Evolutionary conservation across 345 rosid genomes (phyloP).

Genomic region (Murraya koenigii): DNA sequence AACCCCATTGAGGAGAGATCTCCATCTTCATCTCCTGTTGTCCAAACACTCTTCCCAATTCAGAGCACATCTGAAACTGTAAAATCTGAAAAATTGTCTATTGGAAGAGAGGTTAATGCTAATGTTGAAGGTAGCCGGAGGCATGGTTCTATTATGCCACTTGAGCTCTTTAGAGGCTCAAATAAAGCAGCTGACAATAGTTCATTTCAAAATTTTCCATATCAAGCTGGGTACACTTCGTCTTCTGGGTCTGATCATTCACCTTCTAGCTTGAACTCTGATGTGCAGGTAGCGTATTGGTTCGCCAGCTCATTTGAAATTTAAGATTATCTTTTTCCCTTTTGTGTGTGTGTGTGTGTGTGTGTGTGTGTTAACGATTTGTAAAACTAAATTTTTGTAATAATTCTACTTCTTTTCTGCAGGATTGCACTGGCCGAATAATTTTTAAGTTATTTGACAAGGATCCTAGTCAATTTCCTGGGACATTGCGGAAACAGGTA

Average conservation of each 20-base stretch:
- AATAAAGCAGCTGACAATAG: conserved; percentile 41
- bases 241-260: conserved; percentile 94
- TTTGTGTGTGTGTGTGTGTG: neutral
- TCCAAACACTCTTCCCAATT: conserved; percentile 74
- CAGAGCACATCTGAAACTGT: conserved; percentile 52
- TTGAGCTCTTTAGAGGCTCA: conserved; percentile 69
- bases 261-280: conserved; percentile 74
- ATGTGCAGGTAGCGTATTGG: conserved; percentile 54
- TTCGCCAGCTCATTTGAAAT: neutral
- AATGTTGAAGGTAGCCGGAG: conserved; percentile 42
- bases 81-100: conserved; percentile 47
- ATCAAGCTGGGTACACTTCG: conserved; percentile 67
- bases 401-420: conserved; percentile 17
- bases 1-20: conserved; percentile 74
- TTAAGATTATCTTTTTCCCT: neutral
- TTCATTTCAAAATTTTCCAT: conserved; percentile 47
- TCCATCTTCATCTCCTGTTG: conserved; percentile 76
- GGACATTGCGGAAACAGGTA: conserved; percentile 63
- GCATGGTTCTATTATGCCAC: conserved; percentile 40
- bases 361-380: neutral
- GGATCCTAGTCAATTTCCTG: conserved; percentile 84
- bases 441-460: conserved; percentile 70
- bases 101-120: conserved; percentile 34
- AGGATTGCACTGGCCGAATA: conserved; percentile 75
- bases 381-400: neutral